Conservation (phyloP, 176 grass and related monocot species). For the Secale cereale region DNA sequence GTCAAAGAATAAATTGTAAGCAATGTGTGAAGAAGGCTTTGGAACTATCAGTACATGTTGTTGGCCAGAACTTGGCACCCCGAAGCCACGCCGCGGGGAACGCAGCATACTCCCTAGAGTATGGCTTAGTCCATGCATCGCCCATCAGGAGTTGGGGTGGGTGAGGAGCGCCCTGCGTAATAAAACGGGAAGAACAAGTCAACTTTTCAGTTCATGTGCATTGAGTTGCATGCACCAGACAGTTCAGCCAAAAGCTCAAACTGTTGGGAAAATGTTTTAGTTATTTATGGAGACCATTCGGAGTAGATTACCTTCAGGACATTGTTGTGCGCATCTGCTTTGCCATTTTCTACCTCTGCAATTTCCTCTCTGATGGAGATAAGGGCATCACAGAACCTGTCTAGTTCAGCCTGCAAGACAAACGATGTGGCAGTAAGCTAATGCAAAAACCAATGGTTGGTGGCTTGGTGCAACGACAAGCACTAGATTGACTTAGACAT, state of each 20-base stretch:
- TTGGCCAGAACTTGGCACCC: conserved; percentile 96
- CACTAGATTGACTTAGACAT: conserved; percentile 7
- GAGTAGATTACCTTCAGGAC: conserved; percentile 82
- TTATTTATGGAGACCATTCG: background rate
- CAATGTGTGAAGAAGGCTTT: background rate
- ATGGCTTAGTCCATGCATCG: conserved; percentile 95
- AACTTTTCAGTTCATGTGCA: conserved; percentile 7
- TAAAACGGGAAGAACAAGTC: conserved; percentile 14
- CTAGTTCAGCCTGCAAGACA: conserved; percentile 73
- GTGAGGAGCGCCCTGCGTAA: conserved; percentile 85
- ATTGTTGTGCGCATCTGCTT: conserved; percentile 81
- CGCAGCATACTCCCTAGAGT: conserved; percentile 88
- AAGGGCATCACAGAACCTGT: conserved; percentile 98
- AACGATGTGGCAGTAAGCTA: conserved; percentile 29
- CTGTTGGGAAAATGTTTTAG: background rate
- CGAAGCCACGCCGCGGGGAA: conserved; percentile 93
- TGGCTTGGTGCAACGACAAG: conserved; percentile 7
- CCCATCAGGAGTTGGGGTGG: conserved; percentile 79
- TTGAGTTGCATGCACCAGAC: background rate
- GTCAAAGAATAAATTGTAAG: background rate
- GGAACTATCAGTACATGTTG: conserved; percentile 54
- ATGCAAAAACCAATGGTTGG: conserved; percentile 14
- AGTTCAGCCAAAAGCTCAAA: background rate
- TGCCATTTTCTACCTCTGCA: conserved; percentile 75
- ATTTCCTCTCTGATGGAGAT: conserved; percentile 99